Evolutionary conservation across 192 early-diverging fungal species (phyloP), one percentile per base, ranked within the genome.

Genomic region (Phycomyces blakesleeanus): DNA sequence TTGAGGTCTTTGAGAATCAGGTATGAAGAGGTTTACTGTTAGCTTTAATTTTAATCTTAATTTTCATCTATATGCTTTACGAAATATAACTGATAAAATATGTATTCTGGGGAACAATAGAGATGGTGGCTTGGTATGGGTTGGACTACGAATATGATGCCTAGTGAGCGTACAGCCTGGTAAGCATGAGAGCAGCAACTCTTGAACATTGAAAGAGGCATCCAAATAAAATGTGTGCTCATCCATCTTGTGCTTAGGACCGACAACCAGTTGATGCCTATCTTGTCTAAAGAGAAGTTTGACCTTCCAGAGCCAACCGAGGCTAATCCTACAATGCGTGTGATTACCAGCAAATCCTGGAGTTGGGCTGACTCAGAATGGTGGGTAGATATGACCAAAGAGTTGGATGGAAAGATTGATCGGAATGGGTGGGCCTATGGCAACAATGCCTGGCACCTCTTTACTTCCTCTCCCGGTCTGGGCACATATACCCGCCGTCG

Each of bases 111-210:
- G 55, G 14, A 5, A 57, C 29, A 18, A 38, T 70, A 82, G 67
- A 69, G 80, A 26, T 83, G 82, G 82, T 83, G 82, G 82, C 61
- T 83, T 16, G 82, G 82, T 47, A 57, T 79, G 21, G 76, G 79
- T 3, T 83, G 82, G 82, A 83, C 82, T 6, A 76, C 77, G 3
- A 83, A 79, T 64, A 79, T 83, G 77, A 71, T 83, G 21, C 73
- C 76, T 10, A 81, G 73, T 38, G 82, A 83, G 52, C 77, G 82
- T 55, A 66, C 75, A 10, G 67, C 80, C 53, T 82, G 80, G 80
- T 81, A 78, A 72, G 37, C 3, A 25, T 2, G 9, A 24, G 20
- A 16, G 4, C 5, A 20, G 22, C 18, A 11, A 6, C 40, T 47
- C 44, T 34, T 5, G 29, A 49, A 22, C 42, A 27, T 8, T 15